Conservation (phyloP, 768 basidiomycete genomes). For the Pisolithus albus region DNA sequence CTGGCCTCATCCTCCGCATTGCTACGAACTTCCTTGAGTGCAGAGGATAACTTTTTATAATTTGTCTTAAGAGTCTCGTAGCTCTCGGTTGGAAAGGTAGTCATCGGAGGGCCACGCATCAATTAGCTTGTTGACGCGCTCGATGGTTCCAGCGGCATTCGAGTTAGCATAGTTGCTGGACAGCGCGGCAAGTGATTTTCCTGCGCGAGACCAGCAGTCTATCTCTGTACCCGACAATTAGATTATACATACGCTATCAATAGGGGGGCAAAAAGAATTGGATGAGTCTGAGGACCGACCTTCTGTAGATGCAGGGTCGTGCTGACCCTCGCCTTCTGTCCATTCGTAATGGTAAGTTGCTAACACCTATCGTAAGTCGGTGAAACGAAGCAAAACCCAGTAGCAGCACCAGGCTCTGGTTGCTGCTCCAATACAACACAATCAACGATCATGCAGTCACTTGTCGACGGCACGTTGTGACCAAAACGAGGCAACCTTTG, state of each 20-base stretch:
- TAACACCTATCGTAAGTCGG: neutral
- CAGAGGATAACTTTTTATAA: slow-evolving; percentile 55
- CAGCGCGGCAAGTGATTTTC: slow-evolving; percentile 49
- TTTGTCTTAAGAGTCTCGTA: slow-evolving; percentile 55
- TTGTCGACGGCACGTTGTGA: too few species aligned
- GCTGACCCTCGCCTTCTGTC: slow-evolving; percentile 58
- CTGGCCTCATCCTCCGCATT: slow-evolving; percentile 56
- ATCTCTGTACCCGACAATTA: slow-evolving; percentile 43
- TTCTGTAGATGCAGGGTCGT: slow-evolving; percentile 72
- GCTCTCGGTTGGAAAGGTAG: slow-evolving; percentile 57
- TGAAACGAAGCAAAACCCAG: neutral
- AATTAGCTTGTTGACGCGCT: slow-evolving; percentile 67
- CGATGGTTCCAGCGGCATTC: slow-evolving; percentile 50
- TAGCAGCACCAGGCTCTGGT: neutral
- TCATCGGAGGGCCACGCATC: slow-evolving; percentile 70
- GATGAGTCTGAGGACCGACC: slow-evolving; percentile 41
- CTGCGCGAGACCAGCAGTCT: slow-evolving; percentile 69
- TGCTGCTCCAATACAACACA: neutral
- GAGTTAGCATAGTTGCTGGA: slow-evolving; percentile 47
- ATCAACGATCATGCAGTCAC: too few species aligned
- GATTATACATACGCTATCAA: slow-evolving; percentile 7
- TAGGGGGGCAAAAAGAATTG: slow-evolving; percentile 3
- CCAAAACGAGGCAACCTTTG: too few species aligned
- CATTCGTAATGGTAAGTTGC: slow-evolving; percentile 37
- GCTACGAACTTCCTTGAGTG: slow-evolving; percentile 55